Evolutionary conservation across 2,329 filamentous ascomycete species (phyloP).

Genomic region (Raffaelea deltoideospora): DNA sequence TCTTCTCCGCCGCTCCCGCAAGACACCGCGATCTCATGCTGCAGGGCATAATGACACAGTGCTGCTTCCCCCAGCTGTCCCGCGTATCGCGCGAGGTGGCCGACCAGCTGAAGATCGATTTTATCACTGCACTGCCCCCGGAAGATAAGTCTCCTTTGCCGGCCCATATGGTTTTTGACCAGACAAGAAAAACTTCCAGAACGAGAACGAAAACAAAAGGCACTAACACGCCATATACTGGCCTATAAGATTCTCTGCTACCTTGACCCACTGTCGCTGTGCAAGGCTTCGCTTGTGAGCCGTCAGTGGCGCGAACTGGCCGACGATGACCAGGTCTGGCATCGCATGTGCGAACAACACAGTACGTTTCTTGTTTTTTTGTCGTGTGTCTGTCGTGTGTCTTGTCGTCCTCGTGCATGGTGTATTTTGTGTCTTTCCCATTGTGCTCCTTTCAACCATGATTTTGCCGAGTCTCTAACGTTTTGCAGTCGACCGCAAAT

Average conservation of each 20-base stretch:
- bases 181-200: not conserved
- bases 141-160: constrained; percentile 30
- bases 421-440: not conserved
- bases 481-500: constrained; percentile 57
- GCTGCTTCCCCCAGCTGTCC: constrained; percentile 93
- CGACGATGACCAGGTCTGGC: constrained; percentile 97
- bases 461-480: too few relatives aligned
- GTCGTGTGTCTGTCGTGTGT: not conserved
- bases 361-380: constrained; percentile 4
- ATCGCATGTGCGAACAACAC: constrained; percentile 95
- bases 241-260: constrained; percentile 88
- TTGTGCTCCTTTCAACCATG: too few relatives aligned
- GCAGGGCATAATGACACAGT: constrained; percentile 88
- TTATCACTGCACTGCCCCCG: constrained; percentile 71
- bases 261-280: constrained; percentile 85
- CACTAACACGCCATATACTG: constrained; percentile 26
- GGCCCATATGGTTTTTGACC: not conserved
- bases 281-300: constrained; percentile 91
- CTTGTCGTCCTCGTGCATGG: not conserved
- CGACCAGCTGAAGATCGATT: constrained; percentile 95
- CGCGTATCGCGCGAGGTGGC: constrained; percentile 81
- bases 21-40: constrained; percentile 95
- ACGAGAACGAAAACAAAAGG: too few relatives aligned
- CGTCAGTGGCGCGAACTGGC: constrained; percentile 74
- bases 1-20: constrained; percentile 87